Evolutionary conservation across 192 early-diverging fungal species (phyloP).

Genomic region (Umbelopsis vinacea): DNA sequence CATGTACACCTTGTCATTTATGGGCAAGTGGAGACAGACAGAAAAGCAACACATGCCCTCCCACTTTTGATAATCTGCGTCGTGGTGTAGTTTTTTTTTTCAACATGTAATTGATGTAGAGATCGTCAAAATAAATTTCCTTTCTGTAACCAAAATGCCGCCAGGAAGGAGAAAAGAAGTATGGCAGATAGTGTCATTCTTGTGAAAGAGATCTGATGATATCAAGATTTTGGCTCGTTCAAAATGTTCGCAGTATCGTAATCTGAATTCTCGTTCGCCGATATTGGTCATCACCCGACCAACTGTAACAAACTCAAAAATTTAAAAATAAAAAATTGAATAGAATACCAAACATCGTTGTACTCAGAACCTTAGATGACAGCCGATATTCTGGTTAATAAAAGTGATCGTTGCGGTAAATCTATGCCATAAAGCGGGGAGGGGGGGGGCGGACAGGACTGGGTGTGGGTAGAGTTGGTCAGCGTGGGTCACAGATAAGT

Average conservation of each 20-base stretch:
- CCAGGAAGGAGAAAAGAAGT: not conserved
- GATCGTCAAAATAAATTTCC: not conserved
- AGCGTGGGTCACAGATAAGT: not conserved
- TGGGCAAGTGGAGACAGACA: slow-evolving; percentile 7
- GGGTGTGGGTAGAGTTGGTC: too few relatives aligned
- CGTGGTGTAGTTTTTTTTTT: not conserved
- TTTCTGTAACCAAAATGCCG: not conserved
- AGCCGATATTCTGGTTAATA: not conserved
- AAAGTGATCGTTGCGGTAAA: too few relatives aligned
- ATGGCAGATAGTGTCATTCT: not conserved
- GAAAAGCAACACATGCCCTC: slow-evolving; percentile 7
- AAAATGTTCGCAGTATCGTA: not conserved
- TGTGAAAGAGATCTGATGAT: not conserved
- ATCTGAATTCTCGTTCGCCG: not conserved
- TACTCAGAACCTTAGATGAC: not conserved
- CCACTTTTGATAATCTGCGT: not conserved
- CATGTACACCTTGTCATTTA: slow-evolving; percentile 14
- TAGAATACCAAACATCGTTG: too few relatives aligned
- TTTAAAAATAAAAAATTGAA: too few relatives aligned
- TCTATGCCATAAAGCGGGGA: too few relatives aligned
- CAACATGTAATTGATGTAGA: not conserved
- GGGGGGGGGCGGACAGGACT: too few relatives aligned
- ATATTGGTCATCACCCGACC: slow-evolving; percentile 13
- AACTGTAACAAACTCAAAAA: not conserved
- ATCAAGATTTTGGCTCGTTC: slow-evolving; percentile 9